These are phyloP conservation scores for Neurospora sp. DNA, from an alignment of 2,329 filamentous ascomycete species.

Conservation along the genomic window DNA sequence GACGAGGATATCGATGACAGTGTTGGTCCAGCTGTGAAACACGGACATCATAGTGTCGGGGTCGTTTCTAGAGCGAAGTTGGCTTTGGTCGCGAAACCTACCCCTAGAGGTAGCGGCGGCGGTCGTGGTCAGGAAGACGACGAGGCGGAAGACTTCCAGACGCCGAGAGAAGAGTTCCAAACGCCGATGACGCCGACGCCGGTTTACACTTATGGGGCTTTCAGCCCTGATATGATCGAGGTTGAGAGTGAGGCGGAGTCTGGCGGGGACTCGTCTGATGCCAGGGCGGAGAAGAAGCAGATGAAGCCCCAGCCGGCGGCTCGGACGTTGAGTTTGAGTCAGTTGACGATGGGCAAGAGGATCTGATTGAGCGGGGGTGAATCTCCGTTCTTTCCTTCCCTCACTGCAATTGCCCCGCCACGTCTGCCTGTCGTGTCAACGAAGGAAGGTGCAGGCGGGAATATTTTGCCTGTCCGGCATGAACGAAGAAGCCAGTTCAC, in stretches of 20 bases:
- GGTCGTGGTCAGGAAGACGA: not conserved
- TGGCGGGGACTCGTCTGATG: conserved; percentile 13
- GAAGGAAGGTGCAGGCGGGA: not conserved
- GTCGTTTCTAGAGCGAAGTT: not conserved
- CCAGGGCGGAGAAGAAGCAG: conserved; percentile 16
- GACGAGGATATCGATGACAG: not conserved
- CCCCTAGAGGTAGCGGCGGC: not conserved
- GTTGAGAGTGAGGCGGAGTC: conserved; percentile 18
- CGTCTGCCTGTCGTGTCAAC: not conserved
- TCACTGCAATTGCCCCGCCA: too few species aligned
- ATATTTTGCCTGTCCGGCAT: not conserved
- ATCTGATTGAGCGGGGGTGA: not conserved
- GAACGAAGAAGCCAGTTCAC: not conserved
- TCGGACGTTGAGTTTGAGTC: conserved; percentile 54
- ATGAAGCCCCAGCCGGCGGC: conserved; percentile 38
- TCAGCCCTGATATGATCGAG: conserved; percentile 24
- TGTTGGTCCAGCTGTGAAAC: not conserved
- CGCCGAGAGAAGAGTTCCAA: conserved; percentile 35
- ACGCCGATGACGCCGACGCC: conserved; percentile 13
- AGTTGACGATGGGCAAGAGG: conserved; percentile 40
- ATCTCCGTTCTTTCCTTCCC: too few species aligned
- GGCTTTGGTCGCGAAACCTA: not conserved
- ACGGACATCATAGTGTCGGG: not conserved
- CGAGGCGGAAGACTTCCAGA: conserved; percentile 38
- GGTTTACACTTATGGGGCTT: conserved; percentile 27